Conservation (phyloP, 805 yeast genomes). For the Starmerella tilneyi region DNA sequence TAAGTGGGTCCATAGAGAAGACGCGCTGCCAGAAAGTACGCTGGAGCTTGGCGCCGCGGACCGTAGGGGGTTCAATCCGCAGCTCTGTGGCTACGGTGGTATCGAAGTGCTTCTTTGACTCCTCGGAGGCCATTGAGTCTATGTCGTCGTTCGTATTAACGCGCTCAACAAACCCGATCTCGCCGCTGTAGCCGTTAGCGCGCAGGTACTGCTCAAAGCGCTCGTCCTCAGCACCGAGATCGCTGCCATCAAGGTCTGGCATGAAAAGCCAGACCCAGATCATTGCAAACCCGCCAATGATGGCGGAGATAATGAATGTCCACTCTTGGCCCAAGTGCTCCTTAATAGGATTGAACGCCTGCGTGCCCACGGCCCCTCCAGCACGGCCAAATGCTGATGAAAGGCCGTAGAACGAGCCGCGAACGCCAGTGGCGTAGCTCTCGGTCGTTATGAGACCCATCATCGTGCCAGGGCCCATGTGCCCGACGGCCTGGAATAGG, state of each 20-base stretch:
- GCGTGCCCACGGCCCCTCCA: slow-evolving; percentile 77
- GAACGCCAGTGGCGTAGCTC: slow-evolving; percentile 62
- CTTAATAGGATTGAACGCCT: slow-evolving; percentile 60
- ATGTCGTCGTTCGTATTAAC: background rate
- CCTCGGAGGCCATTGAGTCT: background rate
- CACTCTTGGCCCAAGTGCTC: slow-evolving; percentile 52
- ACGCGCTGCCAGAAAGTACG: slow-evolving; percentile 13
- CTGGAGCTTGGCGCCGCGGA: too few species aligned
- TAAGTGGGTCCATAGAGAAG: slow-evolving; percentile 13
- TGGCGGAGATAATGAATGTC: slow-evolving; percentile 73
- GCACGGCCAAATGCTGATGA: slow-evolving; percentile 73
- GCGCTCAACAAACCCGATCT: slow-evolving; percentile 30
- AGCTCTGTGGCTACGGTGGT: background rate
- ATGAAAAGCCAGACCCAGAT: slow-evolving; percentile 48
- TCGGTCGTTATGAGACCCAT: slow-evolving; percentile 60
- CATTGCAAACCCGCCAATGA: slow-evolving; percentile 58
- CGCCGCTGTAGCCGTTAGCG: slow-evolving; percentile 48
- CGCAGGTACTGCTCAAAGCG: slow-evolving; percentile 50
- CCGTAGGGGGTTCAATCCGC: too few species aligned
- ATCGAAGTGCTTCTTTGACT: background rate
- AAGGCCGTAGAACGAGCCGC: slow-evolving; percentile 66
- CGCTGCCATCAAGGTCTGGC: slow-evolving; percentile 61
- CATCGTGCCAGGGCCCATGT: slow-evolving; percentile 70
- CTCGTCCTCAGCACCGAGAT: slow-evolving; percentile 52
- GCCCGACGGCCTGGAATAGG: slow-evolving; percentile 56